Evolutionary conservation across 2,329 filamentous ascomycete species (phyloP), one percentile per base, ranked within the genome.

Genomic region (Chrysoporthe cubensis): DNA sequence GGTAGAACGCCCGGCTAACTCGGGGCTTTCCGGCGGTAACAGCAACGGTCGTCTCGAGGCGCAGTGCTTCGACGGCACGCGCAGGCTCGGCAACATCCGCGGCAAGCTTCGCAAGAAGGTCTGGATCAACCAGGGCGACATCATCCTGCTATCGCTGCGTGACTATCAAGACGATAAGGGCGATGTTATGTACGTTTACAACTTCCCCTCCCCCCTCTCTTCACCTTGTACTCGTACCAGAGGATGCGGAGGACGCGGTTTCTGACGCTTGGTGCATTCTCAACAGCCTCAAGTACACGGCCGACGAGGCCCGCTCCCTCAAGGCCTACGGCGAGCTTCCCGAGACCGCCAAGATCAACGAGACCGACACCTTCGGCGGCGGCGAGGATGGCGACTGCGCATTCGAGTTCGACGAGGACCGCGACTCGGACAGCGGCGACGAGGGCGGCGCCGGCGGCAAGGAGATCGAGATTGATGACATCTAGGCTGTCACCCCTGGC

Each of bases 71-170:
- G 96, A 98, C 80, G 95, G 95, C 78, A 90, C 91, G 73, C 94
- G 94, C 80, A 90, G 93, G 70, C 88, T 81, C 52, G 92, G 90
- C 71, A 79, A 80, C 70, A 81, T 80, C 71, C 93, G 95, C 72
- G 95, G 95, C 83, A 98, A 99, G 84, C 92, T 99, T 77, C 90
- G 96, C 77, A 99, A 99, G 88, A 99, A 99, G 88, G 96, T 98
- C 81, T 97, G 94, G 94, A 97, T 97, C 87, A 97, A 95, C 83
- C 97, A 97, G 84, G 94, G 94, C 80, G 94, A 97, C 79, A 97
- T 97, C 80, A 96, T 96, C 78, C 89, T 92, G 18, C 84, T 92
- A 70, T 92, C 90, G 14, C 88, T 94, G 67, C 90, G 91, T 74
- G 91, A 94, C 79, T 94, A 94, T 82, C 91, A 94, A 78, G 91